phyloP scores from a whole-genome alignment of 768 basidiomycete species.

The Podaxis sp. region DNA sequence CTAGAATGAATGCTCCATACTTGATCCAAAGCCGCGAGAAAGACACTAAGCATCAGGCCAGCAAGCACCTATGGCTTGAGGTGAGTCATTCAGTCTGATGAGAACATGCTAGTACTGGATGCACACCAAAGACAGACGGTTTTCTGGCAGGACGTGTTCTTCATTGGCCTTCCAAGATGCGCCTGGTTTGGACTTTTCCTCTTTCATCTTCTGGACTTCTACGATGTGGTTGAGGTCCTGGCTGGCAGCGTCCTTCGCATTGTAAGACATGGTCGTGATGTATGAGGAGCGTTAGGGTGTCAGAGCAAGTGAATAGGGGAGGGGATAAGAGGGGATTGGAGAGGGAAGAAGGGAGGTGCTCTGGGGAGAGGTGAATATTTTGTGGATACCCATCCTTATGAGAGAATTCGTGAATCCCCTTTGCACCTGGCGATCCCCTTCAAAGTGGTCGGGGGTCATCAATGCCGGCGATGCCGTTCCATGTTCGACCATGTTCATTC shows the following conservation, averaged over 20 bases:
- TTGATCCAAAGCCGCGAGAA: slow-evolving; percentile 59
- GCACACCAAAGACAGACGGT: slow-evolving; percentile 42
- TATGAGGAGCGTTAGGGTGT: neutral
- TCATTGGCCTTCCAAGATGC: slow-evolving; percentile 54
- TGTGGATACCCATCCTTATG: neutral
- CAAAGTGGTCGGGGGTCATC: neutral
- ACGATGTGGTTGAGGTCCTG: neutral
- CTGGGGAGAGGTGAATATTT: slow-evolving; percentile 9
- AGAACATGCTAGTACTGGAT: too few species aligned
- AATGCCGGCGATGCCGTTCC: neutral
- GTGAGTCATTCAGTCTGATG: neutral
- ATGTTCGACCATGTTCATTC: neutral
- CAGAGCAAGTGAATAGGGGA: neutral
- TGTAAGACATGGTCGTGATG: slow-evolving; percentile 8
- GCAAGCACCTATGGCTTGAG: slow-evolving; percentile 34
- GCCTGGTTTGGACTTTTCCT: slow-evolving; percentile 29
- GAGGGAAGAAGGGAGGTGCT: neutral
- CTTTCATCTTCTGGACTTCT: neutral
- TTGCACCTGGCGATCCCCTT: neutral
- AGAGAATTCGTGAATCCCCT: neutral
- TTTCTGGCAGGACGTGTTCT: slow-evolving; percentile 52
- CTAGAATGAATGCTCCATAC: slow-evolving; percentile 24
- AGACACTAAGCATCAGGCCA: slow-evolving; percentile 40
- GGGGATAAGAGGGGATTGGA: neutral
- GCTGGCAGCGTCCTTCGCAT: slow-evolving; percentile 3